A percentile compares a stretch with the other conserved stretches of the same genome.
Evolutionary conservation across 805 yeast species (phyloP).

Genomic region (Ogataea nonfermentans): DNA sequence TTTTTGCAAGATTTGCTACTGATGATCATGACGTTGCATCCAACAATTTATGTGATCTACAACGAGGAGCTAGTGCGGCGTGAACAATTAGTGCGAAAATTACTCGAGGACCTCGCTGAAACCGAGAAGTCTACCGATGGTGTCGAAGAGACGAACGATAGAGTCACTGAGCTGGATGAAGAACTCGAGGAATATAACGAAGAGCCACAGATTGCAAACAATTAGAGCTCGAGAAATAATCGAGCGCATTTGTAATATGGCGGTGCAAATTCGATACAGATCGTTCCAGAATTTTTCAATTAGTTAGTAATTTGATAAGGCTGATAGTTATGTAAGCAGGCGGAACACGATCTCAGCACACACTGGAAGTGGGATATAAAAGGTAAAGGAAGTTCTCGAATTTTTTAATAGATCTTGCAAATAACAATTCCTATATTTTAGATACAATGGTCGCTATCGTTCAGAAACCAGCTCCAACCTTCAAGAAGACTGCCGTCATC

Average conservation of each 20-base stretch:
- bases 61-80: constrained; percentile 12
- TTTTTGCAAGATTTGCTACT: constrained; percentile 21
- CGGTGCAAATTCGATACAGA: constrained; percentile 7
- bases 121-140: not conserved
- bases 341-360: not conserved
- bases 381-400: constrained; percentile 3
- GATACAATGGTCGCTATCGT: constrained; percentile 78
- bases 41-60: constrained; percentile 19
- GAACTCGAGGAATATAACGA: no score
- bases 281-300: constrained; percentile 16
- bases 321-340: constrained; percentile 8
- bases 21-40: constrained; percentile 20
- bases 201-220: not conserved
- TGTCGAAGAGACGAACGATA: no score
- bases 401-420: constrained; percentile 1
- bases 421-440: not conserved
- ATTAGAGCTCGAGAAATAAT: constrained; percentile 1
- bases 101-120: constrained; percentile 1
- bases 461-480: constrained; percentile 94
- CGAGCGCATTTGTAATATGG: constrained; percentile 6
- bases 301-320: constrained; percentile 17
- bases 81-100: constrained; percentile 1
- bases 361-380: constrained; percentile 6
- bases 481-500: constrained; percentile 95
- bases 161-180: no score